Evolutionary conservation across 192 early-diverging fungal species (phyloP), one percentile per base, ranked within the genome.

Genomic region (Cladochytrium replicatum): DNA sequence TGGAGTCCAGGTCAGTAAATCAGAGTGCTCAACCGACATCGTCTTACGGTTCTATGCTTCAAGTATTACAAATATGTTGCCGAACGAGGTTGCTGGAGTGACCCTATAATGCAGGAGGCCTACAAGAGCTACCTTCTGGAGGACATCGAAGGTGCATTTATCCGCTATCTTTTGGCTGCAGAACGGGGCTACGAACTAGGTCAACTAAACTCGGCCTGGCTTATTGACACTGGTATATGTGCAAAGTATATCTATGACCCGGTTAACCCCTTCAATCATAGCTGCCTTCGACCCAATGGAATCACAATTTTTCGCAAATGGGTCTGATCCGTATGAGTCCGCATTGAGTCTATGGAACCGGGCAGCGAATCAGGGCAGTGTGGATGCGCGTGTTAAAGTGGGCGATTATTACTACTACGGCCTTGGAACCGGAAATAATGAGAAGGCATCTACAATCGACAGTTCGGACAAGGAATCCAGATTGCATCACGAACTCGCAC

Each of bases 321-420:
- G n/a, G n/a, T n/a, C 13, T 49, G 80, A 61, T 51, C 62, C 54
- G 46, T 71, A 60, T 30, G 71, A 78, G 47, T 66, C 83, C 29
- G 89, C 92, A 2, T 60, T 94, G 29, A 77, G 81, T 13, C 84
- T 92, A 54, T 98, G 91, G 91, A 91, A 84, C 30, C 79, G 95
- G 6, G 89, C 95, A 0, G 92, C 92, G 6, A 95, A 92, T 52
- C 91, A 93, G 48, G 79, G 82, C 30, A 88, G 91, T 68, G 72
- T 84, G 0, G 89, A 96, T 54, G 85, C 91, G 29, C 69, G 90
- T 9, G 81, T 92, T 15, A 90, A 91, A 50, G 85, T 90, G 64
- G 95, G 92, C 11, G 95, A 96, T 60, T 86, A 91, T 63, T 91
- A 89, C 54, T 95, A 73, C 54, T 68, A 86, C 44, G 95, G 95